Percentiles rank a stretch among this genome's conserved stretches.
These are phyloP conservation scores for Epichloe coenophiala DNA, from an alignment of 2,329 filamentous ascomycete genomes.

Conservation along the genomic window DNA sequence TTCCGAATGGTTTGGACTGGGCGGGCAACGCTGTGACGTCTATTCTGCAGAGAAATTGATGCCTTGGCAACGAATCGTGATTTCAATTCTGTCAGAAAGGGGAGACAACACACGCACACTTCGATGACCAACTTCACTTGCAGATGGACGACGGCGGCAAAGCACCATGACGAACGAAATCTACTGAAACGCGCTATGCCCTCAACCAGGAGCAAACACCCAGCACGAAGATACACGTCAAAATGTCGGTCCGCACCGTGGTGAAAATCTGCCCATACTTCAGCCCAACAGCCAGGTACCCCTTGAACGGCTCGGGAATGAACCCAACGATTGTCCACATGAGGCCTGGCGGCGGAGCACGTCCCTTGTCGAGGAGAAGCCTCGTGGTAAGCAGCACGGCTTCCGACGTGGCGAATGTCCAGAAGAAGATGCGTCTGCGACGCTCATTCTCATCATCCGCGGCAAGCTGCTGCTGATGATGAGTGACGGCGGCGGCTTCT, in stretches of 20 bases:
- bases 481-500: conserved; percentile 24
- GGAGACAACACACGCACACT: too few relatives aligned
- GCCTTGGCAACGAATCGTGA: too few relatives aligned
- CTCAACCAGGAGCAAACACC: conserved; percentile 39
- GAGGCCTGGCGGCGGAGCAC: conserved; percentile 44
- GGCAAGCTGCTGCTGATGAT: conserved; percentile 12
- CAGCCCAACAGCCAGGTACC: conserved; percentile 46
- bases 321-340: conserved; percentile 50
- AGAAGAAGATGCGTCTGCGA: conserved; percentile 45
- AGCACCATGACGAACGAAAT: too few relatives aligned
- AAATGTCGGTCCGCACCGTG: conserved; percentile 58
- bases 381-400: conserved; percentile 57
- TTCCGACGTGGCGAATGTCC: conserved; percentile 68
- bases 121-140: too few relatives aligned
- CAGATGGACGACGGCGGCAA: too few relatives aligned
- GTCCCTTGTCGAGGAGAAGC: conserved; percentile 54
- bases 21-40: too few relatives aligned
- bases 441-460: conserved; percentile 18
- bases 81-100: too few relatives aligned
- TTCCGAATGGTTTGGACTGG: too few relatives aligned
- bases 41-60: too few relatives aligned
- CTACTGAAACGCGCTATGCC: conserved; percentile 8
- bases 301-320: conserved; percentile 49
- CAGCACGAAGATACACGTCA: conserved; percentile 64
- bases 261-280: conserved; percentile 59